These are phyloP conservation scores for Leishmania gerbilli DNA, from an alignment of 208 protist genomes.

Conservation along the genomic window DNA sequence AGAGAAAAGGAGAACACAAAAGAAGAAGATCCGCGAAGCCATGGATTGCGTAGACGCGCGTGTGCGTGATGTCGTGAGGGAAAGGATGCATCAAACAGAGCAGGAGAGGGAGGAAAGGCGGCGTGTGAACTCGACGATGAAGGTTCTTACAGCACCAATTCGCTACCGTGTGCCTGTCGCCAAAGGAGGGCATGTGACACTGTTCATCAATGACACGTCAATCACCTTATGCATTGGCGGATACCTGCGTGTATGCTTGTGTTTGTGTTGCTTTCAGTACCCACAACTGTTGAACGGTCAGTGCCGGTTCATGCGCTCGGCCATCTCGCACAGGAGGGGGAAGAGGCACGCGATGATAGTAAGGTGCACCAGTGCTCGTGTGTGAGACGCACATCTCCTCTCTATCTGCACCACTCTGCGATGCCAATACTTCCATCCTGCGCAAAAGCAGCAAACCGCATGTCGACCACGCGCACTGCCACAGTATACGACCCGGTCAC, in stretches of 20 bases:
- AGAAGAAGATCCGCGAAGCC: not conserved
- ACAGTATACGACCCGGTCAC: not conserved
- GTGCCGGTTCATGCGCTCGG: not conserved
- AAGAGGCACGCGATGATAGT: not conserved
- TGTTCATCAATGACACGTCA: not conserved
- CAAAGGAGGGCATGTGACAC: not conserved
- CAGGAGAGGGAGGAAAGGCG: not conserved
- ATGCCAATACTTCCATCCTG: not conserved
- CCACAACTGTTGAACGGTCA: not conserved
- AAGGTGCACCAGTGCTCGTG: not conserved
- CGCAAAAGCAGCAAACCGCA: not conserved
- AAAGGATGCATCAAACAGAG: too few species aligned
- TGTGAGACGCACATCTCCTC: not conserved
- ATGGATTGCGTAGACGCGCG: too few species aligned
- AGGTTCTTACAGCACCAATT: not conserved
- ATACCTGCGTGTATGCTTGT: not conserved
- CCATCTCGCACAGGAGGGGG: not conserved
- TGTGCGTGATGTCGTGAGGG: too few species aligned
- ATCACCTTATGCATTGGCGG: not conserved
- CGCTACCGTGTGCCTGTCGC: too few species aligned
- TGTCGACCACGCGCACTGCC: not conserved
- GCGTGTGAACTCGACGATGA: not conserved
- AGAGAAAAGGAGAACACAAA: not conserved
- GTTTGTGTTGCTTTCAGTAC: not conserved
- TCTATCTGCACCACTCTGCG: not conserved